Evolutionary conservation across 495 filamentous ascomycete species (phyloP), one percentile per base, ranked within the genome.

Genomic region (Penicillium pulvis): DNA sequence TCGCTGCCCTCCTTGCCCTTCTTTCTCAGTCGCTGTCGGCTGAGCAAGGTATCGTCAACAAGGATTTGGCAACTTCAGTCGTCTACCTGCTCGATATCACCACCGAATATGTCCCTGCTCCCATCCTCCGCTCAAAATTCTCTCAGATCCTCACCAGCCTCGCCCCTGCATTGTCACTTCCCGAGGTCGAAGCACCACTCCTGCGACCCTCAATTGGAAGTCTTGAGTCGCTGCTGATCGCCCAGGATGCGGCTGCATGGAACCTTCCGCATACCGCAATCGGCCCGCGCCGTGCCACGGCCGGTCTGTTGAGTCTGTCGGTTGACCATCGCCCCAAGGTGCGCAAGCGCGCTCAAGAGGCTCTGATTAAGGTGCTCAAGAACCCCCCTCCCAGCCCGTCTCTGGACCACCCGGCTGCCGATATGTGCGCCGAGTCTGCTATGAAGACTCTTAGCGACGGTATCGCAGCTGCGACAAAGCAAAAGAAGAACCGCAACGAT

Each of bases 51-150:
- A 82, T 86, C 31, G 75, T 88, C 52, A 95, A 96, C 73, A 93
- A 91, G 72, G 90, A 94, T 50, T 77, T 95, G 41, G 89, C 90
- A 23, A 86, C 87, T 20, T 91, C 94, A 14, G 89, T 97, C 58
- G 90, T 98, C 55, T 98, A 98, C 74, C 86, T 98, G 16, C 91
- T 98, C 77, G 94, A 98, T 72, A 76, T 93, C 61, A 85, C 95
- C 60, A 90, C 92, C 14, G 87, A 86, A 58, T 89, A 86, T 68
- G 85, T 92, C 52, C 93, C 95, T 36, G 80, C 89, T 23, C 82
- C 94, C 17, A 84, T 98, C 31, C 87, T 98, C 30, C 87, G 91
- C 53, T 88, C 90, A 36, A 97, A 97, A 72, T 98, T 98, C 77
- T 85, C 88, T 12, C 90, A 96, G 70, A 97, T 98, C 64, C 85